Evolutionary conservation across 352 stramenopile genomes (phyloP).

Genomic region (Elongisporangium anandrum): DNA sequence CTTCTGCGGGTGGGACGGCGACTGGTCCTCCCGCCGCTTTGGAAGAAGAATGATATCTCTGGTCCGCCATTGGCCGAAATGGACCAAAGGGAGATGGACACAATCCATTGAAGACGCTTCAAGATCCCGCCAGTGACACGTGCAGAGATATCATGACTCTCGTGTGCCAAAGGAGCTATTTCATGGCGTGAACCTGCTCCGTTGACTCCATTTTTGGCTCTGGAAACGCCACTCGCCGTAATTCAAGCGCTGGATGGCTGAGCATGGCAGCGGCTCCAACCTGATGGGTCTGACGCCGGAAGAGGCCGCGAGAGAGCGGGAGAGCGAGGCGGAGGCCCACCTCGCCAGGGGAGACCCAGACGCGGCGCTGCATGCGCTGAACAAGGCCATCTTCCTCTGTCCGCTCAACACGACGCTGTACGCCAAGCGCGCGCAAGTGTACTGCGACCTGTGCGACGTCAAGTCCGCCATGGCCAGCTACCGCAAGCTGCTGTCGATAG

Average conservation of each 20-base stretch:
- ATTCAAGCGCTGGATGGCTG: background rate
- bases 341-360: constrained; percentile 22
- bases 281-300: constrained; percentile 36
- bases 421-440: constrained; percentile 66
- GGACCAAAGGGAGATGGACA: background rate
- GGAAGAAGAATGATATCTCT: background rate
- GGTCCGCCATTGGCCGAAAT: constrained; percentile 1
- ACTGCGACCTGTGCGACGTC: constrained; percentile 68
- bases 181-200: too few species aligned
- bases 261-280: background rate
- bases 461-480: constrained; percentile 80
- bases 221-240: background rate
- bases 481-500: constrained; percentile 64
- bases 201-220: background rate
- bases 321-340: constrained; percentile 31
- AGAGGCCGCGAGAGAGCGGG: constrained; percentile 39
- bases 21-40: background rate
- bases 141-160: too few species aligned
- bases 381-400: constrained; percentile 74
- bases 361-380: constrained; percentile 46
- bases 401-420: constrained; percentile 48
- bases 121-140: background rate
- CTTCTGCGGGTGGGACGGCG: constrained; percentile 1
- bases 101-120: background rate
- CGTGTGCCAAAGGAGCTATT: too few species aligned